Evolutionary conservation across 2,329 filamentous ascomycete species (phyloP).

Genomic region (Xylaria sp.): DNA sequence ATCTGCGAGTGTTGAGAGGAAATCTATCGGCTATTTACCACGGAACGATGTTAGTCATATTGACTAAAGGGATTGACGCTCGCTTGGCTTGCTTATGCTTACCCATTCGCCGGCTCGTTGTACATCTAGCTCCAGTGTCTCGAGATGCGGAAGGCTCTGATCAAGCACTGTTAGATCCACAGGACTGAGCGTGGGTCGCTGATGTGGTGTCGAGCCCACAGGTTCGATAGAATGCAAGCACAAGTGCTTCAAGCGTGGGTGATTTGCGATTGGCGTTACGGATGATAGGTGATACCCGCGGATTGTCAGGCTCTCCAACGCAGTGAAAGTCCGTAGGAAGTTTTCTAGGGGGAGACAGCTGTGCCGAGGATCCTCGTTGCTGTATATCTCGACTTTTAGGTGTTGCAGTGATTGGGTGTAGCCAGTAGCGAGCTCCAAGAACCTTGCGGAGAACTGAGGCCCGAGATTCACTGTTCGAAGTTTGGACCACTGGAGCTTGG

Average conservation of each 20-base stretch:
- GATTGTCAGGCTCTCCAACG: background rate
- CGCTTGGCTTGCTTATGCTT: background rate
- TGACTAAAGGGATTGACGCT: background rate
- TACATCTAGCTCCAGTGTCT: background rate
- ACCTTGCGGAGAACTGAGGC: background rate
- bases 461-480: background rate
- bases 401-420: background rate
- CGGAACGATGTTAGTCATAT: background rate
- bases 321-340: background rate
- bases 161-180: background rate
- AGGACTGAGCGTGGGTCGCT: background rate
- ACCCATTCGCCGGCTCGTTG: background rate
- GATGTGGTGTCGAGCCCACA: background rate
- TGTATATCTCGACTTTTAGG: background rate
- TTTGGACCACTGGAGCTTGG: background rate
- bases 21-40: background rate
- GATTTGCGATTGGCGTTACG: background rate
- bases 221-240: background rate
- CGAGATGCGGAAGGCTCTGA: background rate
- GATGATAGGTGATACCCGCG: background rate
- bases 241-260: background rate
- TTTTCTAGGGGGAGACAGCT: background rate
- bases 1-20: background rate
- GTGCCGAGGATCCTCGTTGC: background rate
- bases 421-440: background rate